Conservation (phyloP, 2,329 filamentous ascomycete species). For the Cladophialophora exuberans region DNA sequence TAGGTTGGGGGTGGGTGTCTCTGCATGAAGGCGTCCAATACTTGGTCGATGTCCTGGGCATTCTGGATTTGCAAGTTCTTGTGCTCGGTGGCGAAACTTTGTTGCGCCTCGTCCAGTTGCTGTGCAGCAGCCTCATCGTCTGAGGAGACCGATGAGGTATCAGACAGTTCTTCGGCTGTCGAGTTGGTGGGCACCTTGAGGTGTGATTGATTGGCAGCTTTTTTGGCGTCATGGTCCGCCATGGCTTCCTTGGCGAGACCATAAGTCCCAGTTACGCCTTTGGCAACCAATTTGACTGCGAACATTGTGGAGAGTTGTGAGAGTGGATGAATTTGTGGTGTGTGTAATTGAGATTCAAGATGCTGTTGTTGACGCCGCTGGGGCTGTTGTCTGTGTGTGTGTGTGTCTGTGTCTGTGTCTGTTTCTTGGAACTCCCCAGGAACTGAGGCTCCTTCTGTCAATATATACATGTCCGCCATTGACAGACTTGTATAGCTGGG, state of each 20-base stretch:
- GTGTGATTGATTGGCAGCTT: not conserved
- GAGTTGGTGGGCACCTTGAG: not conserved
- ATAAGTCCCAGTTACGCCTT: slow-evolving; percentile 17
- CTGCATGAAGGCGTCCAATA: slow-evolving; percentile 9
- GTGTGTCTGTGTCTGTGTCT: no score
- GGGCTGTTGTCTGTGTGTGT: not conserved
- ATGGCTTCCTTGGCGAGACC: slow-evolving; percentile 11
- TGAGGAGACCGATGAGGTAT: slow-evolving; percentile 8
- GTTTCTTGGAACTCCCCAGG: no score
- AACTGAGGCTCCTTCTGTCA: not conserved
- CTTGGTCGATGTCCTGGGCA: slow-evolving; percentile 9
- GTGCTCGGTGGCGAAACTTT: not conserved
- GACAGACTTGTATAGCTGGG: no score
- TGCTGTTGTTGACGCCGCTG: not conserved
- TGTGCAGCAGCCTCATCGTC: slow-evolving; percentile 9
- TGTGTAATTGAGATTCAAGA: not conserved
- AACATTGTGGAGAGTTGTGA: not conserved
- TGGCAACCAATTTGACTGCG: slow-evolving; percentile 7
- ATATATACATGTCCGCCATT: not conserved
- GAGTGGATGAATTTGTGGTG: not conserved
- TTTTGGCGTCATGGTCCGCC: slow-evolving; percentile 8
- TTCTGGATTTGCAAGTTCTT: slow-evolving; percentile 4
- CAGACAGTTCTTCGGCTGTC: not conserved
- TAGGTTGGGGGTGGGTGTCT: slow-evolving; percentile 12
- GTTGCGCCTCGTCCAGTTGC: slow-evolving; percentile 13